Percentiles rank a stretch among this genome's conserved stretches.
These are phyloP conservation scores for Lentinus polychrous DNA, from an alignment of 1,284 basidiomycete genomes.

Conservation along the genomic window DNA sequence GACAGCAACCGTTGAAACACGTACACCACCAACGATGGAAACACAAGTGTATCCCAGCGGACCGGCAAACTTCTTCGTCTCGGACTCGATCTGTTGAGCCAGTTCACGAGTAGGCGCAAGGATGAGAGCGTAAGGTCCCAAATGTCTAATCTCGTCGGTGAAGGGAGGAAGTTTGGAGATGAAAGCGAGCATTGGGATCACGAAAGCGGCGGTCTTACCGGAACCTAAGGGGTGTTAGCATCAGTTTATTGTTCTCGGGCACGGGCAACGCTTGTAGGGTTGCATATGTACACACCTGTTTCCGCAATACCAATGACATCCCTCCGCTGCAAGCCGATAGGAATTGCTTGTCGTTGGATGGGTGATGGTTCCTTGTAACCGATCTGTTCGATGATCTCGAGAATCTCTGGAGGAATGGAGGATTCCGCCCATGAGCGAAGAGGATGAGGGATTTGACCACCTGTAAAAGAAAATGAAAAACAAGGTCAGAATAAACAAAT, in stretches of 20 bases:
- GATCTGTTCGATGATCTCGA: conserved; percentile 82
- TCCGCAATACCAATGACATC: conserved; percentile 99
- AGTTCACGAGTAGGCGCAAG: conserved; percentile 95
- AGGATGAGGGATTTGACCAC: conserved; percentile 89
- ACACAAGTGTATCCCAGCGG: conserved; percentile 90
- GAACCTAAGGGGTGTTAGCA: conserved; percentile 69
- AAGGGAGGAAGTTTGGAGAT: conserved; percentile 83
- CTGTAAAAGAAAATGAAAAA: conserved; percentile 31
- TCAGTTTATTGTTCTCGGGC: conserved; percentile 2
- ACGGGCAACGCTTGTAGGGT: background rate
- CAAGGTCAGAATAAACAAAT: background rate
- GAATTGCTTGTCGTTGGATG: conserved; percentile 97
- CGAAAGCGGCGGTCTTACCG: conserved; percentile 98
- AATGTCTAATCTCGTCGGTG: conserved; percentile 85
- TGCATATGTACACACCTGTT: conserved; percentile 55
- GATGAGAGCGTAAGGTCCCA: conserved; percentile 92
- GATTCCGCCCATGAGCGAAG: conserved; percentile 91
- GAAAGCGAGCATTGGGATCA: conserved; percentile 96
- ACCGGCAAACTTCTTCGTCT: conserved; percentile 86
- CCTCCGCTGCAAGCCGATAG: conserved; percentile 91
- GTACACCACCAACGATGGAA: conserved; percentile 93
- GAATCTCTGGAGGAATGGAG: conserved; percentile 69
- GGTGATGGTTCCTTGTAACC: conserved; percentile 97
- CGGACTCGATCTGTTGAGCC: conserved; percentile 94
- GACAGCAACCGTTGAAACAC: conserved; percentile 25